Conservation (phyloP, 345 rosid species). For the Rhodamnia rubescens region DNA sequence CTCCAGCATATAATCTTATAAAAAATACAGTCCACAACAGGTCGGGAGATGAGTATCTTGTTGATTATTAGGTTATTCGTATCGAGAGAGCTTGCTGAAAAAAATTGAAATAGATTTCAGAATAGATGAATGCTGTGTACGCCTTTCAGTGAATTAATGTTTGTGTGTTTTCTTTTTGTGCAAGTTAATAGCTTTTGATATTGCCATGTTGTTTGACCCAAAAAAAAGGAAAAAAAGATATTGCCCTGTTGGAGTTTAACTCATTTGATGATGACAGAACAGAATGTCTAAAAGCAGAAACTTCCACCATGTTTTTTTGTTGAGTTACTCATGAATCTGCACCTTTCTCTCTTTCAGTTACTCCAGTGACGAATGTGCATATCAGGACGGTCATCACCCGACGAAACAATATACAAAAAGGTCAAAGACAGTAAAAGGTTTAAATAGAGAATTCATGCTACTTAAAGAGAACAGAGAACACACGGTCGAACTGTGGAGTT, state of each 20-base stretch:
- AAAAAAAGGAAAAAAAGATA: too few species aligned
- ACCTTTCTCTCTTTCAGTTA: background rate
- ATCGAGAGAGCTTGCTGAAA: background rate
- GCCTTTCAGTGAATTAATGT: background rate
- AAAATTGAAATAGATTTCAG: background rate
- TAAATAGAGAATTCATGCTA: background rate
- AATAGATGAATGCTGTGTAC: background rate
- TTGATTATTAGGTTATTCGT: background rate
- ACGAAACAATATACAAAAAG: background rate
- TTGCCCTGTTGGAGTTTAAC: background rate
- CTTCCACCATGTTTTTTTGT: background rate
- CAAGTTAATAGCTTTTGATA: background rate
- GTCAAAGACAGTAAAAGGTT: background rate
- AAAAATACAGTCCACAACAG: background rate
- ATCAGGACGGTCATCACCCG: background rate
- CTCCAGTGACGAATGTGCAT: background rate
- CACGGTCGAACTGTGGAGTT: background rate
- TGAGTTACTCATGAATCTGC: background rate
- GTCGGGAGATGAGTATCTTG: background rate
- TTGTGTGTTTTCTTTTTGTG: background rate
- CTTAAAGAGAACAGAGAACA: background rate
- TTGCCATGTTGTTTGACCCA: too few species aligned
- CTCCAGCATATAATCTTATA: background rate
- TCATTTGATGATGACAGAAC: background rate
- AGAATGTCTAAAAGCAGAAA: background rate